A percentile compares a stretch with the other conserved stretches of the same genome.
These are phyloP conservation scores for Kregervanrija pseudodelftensis DNA, from an alignment of 805 yeast genomes.

Conservation along the genomic window DNA sequence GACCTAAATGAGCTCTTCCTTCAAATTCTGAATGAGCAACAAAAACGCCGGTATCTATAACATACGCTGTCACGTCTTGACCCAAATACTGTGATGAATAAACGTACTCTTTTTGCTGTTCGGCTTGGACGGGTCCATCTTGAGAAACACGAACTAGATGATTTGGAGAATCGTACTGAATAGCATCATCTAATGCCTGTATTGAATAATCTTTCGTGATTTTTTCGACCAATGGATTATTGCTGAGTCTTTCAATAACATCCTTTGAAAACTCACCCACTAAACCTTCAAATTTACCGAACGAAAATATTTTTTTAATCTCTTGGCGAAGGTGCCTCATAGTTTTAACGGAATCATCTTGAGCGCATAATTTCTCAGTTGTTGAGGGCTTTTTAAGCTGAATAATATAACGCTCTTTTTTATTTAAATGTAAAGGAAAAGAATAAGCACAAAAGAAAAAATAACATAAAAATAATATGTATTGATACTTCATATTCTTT, in stretches of 20 bases:
- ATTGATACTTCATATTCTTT: not conserved
- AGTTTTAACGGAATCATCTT: constrained; percentile 30
- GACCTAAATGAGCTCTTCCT: constrained; percentile 53
- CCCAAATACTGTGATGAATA: constrained; percentile 46
- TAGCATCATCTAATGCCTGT: constrained; percentile 43
- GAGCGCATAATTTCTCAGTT: constrained; percentile 39
- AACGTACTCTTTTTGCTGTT: constrained; percentile 34
- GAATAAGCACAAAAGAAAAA: constrained; percentile 1
- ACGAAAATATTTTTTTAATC: constrained; percentile 47
- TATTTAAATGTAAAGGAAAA: constrained; percentile 5
- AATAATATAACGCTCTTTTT: constrained; percentile 34
- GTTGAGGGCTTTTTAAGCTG: constrained; percentile 45
- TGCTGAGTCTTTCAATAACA: constrained; percentile 38
- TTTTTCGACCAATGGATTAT: constrained; percentile 59
- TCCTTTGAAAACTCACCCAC: constrained; percentile 52
- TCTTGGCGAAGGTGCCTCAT: constrained; percentile 38
- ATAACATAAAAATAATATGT: constrained; percentile 1
- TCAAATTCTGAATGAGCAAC: constrained; percentile 56
- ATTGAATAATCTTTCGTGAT: constrained; percentile 62
- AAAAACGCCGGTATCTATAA: constrained; percentile 79
- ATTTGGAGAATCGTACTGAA: constrained; percentile 33
- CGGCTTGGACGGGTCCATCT: constrained; percentile 21
- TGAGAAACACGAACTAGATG: constrained; percentile 64
- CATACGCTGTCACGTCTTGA: constrained; percentile 59
- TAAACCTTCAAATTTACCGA: constrained; percentile 69